Evolutionary conservation across 495 filamentous ascomycete species (phyloP).

Genomic region (Parmelia sp.): DNA sequence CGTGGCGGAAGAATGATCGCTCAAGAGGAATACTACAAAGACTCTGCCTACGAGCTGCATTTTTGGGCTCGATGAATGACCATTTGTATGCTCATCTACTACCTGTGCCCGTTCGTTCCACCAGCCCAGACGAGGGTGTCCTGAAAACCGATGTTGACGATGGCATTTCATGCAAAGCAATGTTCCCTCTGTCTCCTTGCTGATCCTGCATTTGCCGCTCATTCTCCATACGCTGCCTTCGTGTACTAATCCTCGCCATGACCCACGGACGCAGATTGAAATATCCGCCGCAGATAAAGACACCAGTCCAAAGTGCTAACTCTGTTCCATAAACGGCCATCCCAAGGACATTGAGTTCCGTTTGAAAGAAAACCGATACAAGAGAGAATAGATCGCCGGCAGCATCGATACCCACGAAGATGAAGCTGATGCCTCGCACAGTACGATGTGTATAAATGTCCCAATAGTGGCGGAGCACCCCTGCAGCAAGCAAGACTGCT

Average conservation of each 20-base stretch:
- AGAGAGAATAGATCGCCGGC: constrained; percentile 57
- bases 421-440: constrained; percentile 58
- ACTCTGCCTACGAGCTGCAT: not conserved
- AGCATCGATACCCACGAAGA: constrained; percentile 60
- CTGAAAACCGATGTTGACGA: constrained; percentile 54
- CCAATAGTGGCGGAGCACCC: constrained; percentile 50
- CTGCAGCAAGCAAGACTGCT: constrained; percentile 49
- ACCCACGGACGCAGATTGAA: constrained; percentile 55
- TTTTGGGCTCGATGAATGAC: not conserved
- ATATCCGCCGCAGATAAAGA: constrained; percentile 54
- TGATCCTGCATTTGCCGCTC: constrained; percentile 19
- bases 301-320: constrained; percentile 54
- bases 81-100: not conserved
- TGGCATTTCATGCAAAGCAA: constrained; percentile 45
- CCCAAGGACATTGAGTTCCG: constrained; percentile 47
- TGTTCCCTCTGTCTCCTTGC: constrained; percentile 18
- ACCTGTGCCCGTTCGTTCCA: constrained; percentile 16
- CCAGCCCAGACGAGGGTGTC: constrained; percentile 38
- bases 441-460: constrained; percentile 54
- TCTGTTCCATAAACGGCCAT: constrained; percentile 58
- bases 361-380: constrained; percentile 54
- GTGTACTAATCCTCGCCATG: constrained; percentile 7
- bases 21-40: not conserved
- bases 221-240: constrained; percentile 11
- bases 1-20: not conserved